Percentiles rank a stretch among this genome's conserved stretches.
These are phyloP conservation scores for Pseudogymnoascus sp. DNA, from an alignment of 2,329 filamentous ascomycete genomes.

Conservation along the genomic window DNA sequence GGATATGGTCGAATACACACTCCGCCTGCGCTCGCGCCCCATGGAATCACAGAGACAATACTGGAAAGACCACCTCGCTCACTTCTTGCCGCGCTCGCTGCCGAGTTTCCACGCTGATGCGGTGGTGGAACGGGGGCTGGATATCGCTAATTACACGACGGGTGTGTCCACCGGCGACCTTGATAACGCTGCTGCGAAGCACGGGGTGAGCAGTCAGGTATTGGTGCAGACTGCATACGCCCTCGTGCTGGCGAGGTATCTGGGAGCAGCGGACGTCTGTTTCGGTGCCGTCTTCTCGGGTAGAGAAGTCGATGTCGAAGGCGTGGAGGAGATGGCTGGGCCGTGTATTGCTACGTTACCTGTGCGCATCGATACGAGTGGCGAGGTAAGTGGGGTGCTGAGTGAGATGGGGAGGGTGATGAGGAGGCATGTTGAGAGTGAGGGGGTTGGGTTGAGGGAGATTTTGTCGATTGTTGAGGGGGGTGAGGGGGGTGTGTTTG, in stretches of 20 bases:
- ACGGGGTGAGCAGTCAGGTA: constrained; percentile 49
- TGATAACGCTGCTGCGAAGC: constrained; percentile 18
- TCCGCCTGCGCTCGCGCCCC: constrained; percentile 21
- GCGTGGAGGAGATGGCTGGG: constrained; percentile 66
- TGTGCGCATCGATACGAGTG: constrained; percentile 48
- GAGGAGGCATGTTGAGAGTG: constrained; percentile 55
- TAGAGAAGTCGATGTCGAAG: constrained; percentile 54
- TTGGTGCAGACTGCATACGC: constrained; percentile 67
- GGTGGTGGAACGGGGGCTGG: constrained; percentile 23
- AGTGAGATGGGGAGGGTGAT: constrained; percentile 56
- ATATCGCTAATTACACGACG: constrained; percentile 21
- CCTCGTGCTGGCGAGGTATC: constrained; percentile 56
- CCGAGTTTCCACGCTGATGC: constrained; percentile 46
- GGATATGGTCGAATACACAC: constrained; percentile 46
- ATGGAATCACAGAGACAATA: constrained; percentile 39
- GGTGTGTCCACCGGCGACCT: constrained; percentile 26
- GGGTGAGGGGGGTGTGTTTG: constrained; percentile 50
- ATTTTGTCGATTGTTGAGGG: constrained; percentile 47
- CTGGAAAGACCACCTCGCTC: constrained; percentile 60
- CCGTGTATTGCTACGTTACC: constrained; percentile 74
- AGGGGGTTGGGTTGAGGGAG: constrained; percentile 54
- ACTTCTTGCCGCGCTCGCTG: constrained; percentile 44
- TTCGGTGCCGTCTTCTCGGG: constrained; percentile 79
- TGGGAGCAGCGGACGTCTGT: constrained; percentile 56
- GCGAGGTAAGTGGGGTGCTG: constrained; percentile 52